phyloP scores from a whole-genome alignment of 495 filamentous ascomycete genomes.

The Penicillium arizonense region DNA sequence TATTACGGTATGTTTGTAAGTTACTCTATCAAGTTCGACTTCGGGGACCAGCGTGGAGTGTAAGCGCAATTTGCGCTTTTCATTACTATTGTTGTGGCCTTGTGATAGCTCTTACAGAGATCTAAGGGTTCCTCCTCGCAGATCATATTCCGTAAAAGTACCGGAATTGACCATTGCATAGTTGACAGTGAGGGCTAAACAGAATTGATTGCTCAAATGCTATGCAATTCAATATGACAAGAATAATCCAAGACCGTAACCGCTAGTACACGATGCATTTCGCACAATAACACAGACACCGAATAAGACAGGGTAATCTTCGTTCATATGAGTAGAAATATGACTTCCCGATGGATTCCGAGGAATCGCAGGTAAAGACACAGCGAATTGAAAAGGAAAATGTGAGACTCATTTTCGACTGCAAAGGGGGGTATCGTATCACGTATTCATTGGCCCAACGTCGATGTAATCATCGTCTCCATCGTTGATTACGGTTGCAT shows the following conservation, averaged over 20 bases:
- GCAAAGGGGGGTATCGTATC: slow-evolving; percentile 37
- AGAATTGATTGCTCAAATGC: slow-evolving; percentile 12
- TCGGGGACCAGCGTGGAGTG: no score
- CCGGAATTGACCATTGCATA: neutral
- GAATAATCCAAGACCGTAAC: slow-evolving; percentile 16
- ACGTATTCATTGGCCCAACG: slow-evolving; percentile 40
- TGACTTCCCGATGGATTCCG: slow-evolving; percentile 14
- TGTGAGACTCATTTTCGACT: slow-evolving; percentile 9
- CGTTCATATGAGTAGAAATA: slow-evolving; percentile 31
- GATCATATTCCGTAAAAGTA: no score
- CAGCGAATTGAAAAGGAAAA: slow-evolving; percentile 11
- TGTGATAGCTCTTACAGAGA: no score
- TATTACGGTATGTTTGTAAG: slow-evolving; percentile 1
- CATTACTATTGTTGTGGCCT: no score
- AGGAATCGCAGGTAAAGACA: slow-evolving; percentile 2
- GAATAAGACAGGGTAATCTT: slow-evolving; percentile 22
- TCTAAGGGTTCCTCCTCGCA: no score
- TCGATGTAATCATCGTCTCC: slow-evolving; percentile 53
- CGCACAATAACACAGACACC: slow-evolving; percentile 23
- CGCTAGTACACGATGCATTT: slow-evolving; percentile 36
- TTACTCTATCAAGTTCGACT: no score
- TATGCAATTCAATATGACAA: slow-evolving; percentile 19
- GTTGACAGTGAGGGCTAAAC: neutral
- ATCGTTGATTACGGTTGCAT: slow-evolving; percentile 49
- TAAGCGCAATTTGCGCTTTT: no score